Evolutionary conservation across 805 yeast genomes (phyloP).

Genomic region (Pichia thaimueangensis): DNA sequence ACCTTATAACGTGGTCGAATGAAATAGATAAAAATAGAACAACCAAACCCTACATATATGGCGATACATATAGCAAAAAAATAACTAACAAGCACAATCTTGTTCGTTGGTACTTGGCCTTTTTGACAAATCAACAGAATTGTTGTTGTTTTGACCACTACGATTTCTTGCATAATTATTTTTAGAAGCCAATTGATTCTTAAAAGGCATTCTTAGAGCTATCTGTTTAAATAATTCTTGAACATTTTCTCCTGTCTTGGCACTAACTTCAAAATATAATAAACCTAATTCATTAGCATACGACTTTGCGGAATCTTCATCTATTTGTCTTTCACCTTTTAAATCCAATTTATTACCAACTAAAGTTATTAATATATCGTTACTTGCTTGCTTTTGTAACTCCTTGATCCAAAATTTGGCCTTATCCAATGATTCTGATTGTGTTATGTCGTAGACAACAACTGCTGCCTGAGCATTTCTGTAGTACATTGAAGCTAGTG

Average conservation of each 20-base stretch:
- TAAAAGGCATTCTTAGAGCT: slow-evolving; percentile 40
- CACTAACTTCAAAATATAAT: slow-evolving; percentile 49
- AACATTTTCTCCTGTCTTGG: slow-evolving; percentile 49
- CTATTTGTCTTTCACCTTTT: slow-evolving; percentile 41
- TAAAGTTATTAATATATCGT: slow-evolving; percentile 68
- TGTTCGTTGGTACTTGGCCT: slow-evolving; percentile 29
- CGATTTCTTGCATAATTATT: slow-evolving; percentile 3
- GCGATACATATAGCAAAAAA: background rate
- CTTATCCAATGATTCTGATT: slow-evolving; percentile 56
- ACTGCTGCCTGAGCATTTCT: slow-evolving; percentile 76
- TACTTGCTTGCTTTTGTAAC: slow-evolving; percentile 72
- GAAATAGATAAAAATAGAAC: too few species aligned
- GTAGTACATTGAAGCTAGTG: slow-evolving; percentile 79
- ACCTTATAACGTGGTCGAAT: too few species aligned
- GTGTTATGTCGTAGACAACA: slow-evolving; percentile 72
- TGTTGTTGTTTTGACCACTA: slow-evolving; percentile 18
- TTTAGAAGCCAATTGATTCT: slow-evolving; percentile 18
- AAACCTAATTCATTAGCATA: slow-evolving; percentile 50
- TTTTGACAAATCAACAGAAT: slow-evolving; percentile 27
- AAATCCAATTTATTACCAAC: slow-evolving; percentile 78
- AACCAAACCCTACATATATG: too few species aligned
- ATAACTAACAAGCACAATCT: slow-evolving; percentile 26
- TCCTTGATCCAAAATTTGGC: slow-evolving; percentile 78
- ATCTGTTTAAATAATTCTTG: slow-evolving; percentile 42
- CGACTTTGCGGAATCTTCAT: slow-evolving; percentile 35